phyloP scores from a whole-genome alignment of 306 rosid species.

The Arachis hypogaea region DNA sequence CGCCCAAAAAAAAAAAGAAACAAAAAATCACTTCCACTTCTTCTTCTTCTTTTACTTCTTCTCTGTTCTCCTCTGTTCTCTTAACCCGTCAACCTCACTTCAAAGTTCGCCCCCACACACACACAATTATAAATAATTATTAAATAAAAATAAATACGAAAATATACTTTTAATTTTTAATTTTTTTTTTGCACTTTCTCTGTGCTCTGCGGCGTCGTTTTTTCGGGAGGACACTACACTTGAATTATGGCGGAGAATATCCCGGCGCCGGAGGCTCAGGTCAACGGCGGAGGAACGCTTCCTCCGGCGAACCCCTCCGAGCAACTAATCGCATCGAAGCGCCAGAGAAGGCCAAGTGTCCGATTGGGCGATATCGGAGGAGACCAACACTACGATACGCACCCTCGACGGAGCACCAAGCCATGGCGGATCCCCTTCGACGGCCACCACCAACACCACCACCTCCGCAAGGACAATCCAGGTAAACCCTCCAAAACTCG shows the following conservation, averaged over 20 bases:
- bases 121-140: not conserved
- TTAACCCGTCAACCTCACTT: not conserved
- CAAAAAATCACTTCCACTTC: not conserved
- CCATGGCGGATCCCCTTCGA: conserved; percentile 60
- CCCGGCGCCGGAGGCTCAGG: conserved; percentile 59
- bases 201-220: not conserved
- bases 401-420: conserved; percentile 60
- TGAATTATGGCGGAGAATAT: conserved; percentile 57
- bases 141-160: too few species aligned
- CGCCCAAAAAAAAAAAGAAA: not conserved
- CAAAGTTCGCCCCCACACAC: not conserved
- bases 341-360: conserved; percentile 88
- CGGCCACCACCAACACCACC: not conserved
- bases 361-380: conserved; percentile 96
- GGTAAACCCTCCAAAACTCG: conserved; percentile 77
- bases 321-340: conserved; percentile 72
- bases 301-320: conserved; percentile 51
- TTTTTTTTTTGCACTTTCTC: not conserved
- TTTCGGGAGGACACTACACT: not conserved
- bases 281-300: conserved; percentile 56
- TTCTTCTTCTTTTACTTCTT: not conserved
- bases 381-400: conserved; percentile 78
- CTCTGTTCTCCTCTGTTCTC: not conserved
- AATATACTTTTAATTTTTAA: too few species aligned
- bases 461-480: conserved; percentile 41